A percentile compares a stretch with the other conserved stretches of the same genome.
Conservation (phyloP, 305 asterid genomes). For the Fraxinus latifolia region DNA sequence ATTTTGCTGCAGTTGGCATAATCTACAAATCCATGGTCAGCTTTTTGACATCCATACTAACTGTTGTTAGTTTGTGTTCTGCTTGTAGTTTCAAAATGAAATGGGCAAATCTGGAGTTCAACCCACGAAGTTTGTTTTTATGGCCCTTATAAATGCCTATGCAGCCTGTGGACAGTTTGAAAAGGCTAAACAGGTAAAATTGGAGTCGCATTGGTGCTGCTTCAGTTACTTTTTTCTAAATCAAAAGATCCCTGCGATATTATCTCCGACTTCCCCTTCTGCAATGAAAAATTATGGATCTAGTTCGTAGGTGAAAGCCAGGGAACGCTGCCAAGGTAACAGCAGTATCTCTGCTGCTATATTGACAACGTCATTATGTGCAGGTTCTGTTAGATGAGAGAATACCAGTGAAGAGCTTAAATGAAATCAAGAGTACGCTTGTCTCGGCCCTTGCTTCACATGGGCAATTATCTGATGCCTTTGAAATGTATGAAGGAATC, state of each 20-base stretch:
- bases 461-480: conserved; percentile 71
- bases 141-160: conserved; percentile 85
- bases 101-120: conserved; percentile 49
- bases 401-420: conserved; percentile 53
- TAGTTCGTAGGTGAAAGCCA: not conserved
- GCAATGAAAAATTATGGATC: not conserved
- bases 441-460: conserved; percentile 86
- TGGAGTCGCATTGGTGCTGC: conserved; percentile 16
- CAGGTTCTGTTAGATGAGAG: conserved; percentile 52
- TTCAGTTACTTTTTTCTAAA: conserved; percentile 15
- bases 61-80: conserved; percentile 31
- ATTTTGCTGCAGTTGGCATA: conserved; percentile 15
- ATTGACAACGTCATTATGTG: conserved; percentile 19
- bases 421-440: conserved; percentile 65
- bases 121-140: conserved; percentile 61
- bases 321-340: not conserved
- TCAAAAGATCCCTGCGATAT: conserved; percentile 7
- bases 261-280: not conserved
- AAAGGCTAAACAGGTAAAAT: conserved; percentile 70
- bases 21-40: conserved; percentile 13
- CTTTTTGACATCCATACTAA: conserved; percentile 22
- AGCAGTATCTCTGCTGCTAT: conserved; percentile 19
- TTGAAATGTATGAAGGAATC: conserved; percentile 61
- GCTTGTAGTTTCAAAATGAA: conserved; percentile 54
- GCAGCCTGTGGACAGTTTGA: conserved; percentile 73